Base-by-base conservation (phyloP, 1,139 yeast species). In the Magnusiomyces fungicola region DNA sequence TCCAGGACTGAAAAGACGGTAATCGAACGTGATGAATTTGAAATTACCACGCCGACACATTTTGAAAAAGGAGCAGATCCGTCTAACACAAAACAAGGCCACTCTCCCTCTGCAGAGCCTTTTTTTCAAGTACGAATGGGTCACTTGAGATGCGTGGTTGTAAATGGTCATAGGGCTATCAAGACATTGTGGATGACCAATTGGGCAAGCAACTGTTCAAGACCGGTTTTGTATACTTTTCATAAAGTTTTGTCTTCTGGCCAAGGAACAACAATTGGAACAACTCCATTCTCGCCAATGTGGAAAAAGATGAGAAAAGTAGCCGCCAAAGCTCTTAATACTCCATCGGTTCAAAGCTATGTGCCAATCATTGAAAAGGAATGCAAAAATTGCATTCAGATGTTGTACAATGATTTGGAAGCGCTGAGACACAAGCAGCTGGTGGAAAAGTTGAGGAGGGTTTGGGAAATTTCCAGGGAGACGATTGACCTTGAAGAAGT, bases 91-190 rank as follows among this genome's bases (percentile, higher is more conserved):
- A 74, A 74, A 55, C 73, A 77, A 0, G 46, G 32, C 44, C 43
- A 10, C 19, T 38, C 25, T 25, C 42, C 42, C 36, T 34, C 23
- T 41, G 16, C 36, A 9, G 36, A 5, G 9, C 69, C 75, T 2
- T 73, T 83, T 1, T 83, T 75, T 59, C 92, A 83, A 58, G 70
- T 83, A 29, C 66, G 84, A 43, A 63, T 84, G 49, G 95, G 95
- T 0, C 66, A 64, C 25, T 69, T 66, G 47, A 68, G 76, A 10
- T 75, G 81, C 0, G 72, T 85, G 7, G 82, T 85, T 27, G 90
- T 81, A 10, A 83, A 85, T 60, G 73, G 83, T 0, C 80, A 68
- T 57, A 73, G 72, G 2, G 74, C 82, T 5, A 79, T 81, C 1
- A 63, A 66, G 39, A 65, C 69, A 29, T 64, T 85, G 3, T 83